These are phyloP conservation scores for Pleoardoris graminearum DNA, from an alignment of 2,329 filamentous ascomycete genomes.

Conservation along the genomic window DNA sequence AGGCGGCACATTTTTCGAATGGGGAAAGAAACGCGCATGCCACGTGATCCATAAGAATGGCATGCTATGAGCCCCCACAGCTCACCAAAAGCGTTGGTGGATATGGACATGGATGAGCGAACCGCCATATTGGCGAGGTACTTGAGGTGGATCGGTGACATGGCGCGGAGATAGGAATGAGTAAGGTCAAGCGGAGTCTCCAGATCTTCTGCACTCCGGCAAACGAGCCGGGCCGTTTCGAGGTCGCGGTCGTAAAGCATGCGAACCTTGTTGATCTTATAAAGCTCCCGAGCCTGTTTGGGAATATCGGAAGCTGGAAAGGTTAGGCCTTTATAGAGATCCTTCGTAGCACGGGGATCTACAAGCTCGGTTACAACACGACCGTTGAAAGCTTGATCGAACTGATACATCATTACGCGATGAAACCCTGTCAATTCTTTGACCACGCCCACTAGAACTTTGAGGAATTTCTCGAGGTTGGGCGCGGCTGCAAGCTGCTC, in stretches of 20 bases:
- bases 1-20: conserved; percentile 91
- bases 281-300: conserved; percentile 83
- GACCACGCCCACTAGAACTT: conserved; percentile 80
- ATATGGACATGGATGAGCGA: conserved; percentile 93
- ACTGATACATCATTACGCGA: conserved; percentile 91
- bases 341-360: conserved; percentile 75
- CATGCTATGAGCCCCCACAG: conserved; percentile 89
- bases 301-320: conserved; percentile 89
- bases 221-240: conserved; percentile 78
- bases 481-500: conserved; percentile 78
- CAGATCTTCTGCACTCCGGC: conserved; percentile 72
- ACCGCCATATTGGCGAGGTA: conserved; percentile 89
- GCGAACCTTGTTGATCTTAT: conserved; percentile 87
- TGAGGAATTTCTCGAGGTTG: conserved; percentile 72
- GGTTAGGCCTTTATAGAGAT: conserved; percentile 83
- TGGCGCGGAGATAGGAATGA: conserved; percentile 81
- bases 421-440: conserved; percentile 92
- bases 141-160: conserved; percentile 88
- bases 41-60: conserved; percentile 74
- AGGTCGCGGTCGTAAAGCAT: conserved; percentile 84
- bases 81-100: conserved; percentile 82
- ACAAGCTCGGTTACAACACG: conserved; percentile 86
- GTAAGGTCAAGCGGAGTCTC: conserved; percentile 79
- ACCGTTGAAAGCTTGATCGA: conserved; percentile 80
- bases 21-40: conserved; percentile 90